phyloP scores from a whole-genome alignment of 2,329 filamentous ascomycete species.

The Zalaria obscura region DNA sequence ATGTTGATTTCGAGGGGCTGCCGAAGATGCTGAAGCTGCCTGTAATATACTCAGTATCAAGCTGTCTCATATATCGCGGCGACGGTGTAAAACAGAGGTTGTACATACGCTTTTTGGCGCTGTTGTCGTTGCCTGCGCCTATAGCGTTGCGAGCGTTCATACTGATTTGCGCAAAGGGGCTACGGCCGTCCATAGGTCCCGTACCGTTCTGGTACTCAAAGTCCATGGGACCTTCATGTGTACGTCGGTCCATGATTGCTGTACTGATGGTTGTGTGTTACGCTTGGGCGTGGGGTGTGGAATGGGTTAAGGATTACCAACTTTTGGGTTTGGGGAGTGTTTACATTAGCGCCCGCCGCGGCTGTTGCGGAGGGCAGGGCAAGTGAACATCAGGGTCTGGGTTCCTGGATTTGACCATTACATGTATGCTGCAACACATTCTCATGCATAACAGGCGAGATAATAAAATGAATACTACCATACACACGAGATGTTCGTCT shows the following conservation, averaged over 20 bases:
- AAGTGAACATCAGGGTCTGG: too few species aligned
- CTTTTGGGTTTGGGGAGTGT: too few species aligned
- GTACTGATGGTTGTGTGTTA: too few species aligned
- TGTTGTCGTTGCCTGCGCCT: conserved; percentile 7
- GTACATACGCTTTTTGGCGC: conserved; percentile 25
- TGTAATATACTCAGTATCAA: conserved; percentile 5
- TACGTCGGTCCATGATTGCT: conserved; percentile 18
- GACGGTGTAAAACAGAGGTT: background rate
- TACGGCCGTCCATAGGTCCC: conserved; percentile 30
- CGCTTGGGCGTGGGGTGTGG: too few species aligned
- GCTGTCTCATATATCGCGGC: background rate
- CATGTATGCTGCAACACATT: too few species aligned
- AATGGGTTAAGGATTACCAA: too few species aligned
- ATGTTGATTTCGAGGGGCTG: conserved; percentile 30
- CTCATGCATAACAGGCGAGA: too few species aligned
- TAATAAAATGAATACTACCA: too few species aligned
- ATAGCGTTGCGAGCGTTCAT: conserved; percentile 16
- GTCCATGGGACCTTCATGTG: conserved; percentile 37
- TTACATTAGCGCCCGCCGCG: too few species aligned
- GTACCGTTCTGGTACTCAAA: conserved; percentile 36
- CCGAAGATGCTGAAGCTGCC: conserved; percentile 21
- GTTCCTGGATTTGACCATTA: too few species aligned
- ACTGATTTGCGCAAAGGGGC: conserved; percentile 29
- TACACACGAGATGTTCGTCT: too few species aligned
- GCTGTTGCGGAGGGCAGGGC: too few species aligned